Base-by-base conservation (phyloP, 257 asterid species). In the Paraleonurus japonicus region DNA sequence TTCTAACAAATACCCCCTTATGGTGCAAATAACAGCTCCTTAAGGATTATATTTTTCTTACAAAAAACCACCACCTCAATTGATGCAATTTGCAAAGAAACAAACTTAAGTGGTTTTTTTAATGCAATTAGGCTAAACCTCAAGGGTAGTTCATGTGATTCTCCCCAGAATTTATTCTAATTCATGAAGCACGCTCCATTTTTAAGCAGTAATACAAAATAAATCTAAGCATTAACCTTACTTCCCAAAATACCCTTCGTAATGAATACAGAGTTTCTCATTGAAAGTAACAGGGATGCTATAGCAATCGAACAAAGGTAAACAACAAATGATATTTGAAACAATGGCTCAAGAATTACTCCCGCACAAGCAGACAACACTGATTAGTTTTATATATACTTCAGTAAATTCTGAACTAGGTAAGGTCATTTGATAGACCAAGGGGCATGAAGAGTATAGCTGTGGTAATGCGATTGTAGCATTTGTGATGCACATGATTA, bases 301-400 rank as follows among this genome's bases (percentile, higher is more conserved):
- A 73, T 41, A 75, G 60, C 65, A 75, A 51, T 43, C 33, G 57
- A 26, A 17, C 10, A 43, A 12, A 32, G 22, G 43, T 6, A 2
- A 58, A 41, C 10, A 33, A 7, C 4, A 45, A 33, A 50, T 50
- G 41, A n/a, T 65, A 30, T 5, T 54, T 26, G 28, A 50, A 39
- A 15, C 58, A 30, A 19, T 61, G 24, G 19, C 17, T 37, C 8
- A 73, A 35, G 26, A 64, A 1, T 55, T 65, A 64, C 35, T 55
- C 62, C 22, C 3, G 7, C 59, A 53, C 37, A 35, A 53, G 48
- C 65, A 53, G 67, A 51, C 43, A 47, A 19, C 35, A 23, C 13
- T 13, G 28, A 1, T 32, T 54, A 19, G 24, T 16, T 24, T 45
- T 20, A n/a, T n/a, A n/a, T 39, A 5, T n/a, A 55, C 17, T 20